Evolutionary conservation across 768 basidiomycete genomes (phyloP), one percentile per base, ranked within the genome.

Genomic region (Leccinum boreale): DNA sequence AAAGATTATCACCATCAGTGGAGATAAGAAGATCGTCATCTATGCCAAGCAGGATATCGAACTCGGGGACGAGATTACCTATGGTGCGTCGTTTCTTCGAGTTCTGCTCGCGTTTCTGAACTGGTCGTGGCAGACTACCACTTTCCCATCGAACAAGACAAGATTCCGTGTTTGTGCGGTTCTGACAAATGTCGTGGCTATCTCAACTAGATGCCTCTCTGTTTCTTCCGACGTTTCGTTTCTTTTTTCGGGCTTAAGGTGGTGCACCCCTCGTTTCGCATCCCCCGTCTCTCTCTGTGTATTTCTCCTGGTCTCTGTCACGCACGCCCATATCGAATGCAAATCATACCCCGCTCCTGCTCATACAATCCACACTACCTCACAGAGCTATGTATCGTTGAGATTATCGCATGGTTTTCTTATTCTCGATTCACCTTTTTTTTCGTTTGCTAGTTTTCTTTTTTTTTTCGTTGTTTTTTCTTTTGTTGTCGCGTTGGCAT

Each of bases 71-170:
- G 97, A 99, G 77, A 96, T 98, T 68, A 97, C 95, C 53, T 96
- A 97, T 76, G 92, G 91, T 92, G 64, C 56, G 87, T 77, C n/a
- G 8, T 19, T 3, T n/a, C 6, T 44, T 49, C 24, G 29, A 26
- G 4, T 23, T 35, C 46, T 12, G 19, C 31, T 35, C 53, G 4
- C 23, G 3, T 3, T 47, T 39, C 29, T 58, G 24, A 31, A 47
- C 35, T 36, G 29, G 57, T 14, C 35, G 1, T 19, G 5, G 7
- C 68, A 94, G 94, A 99, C 78, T 99, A 99, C 76, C 95, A 98
- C 75, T 99, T 99, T 79, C 96, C 97, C 46, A 90, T 97, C 70
- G 97, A 99, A 77, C 92, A 97, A 74, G 94, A 95, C 78, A 95
- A 96, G 79, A 94, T 95, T 66, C 90, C 90, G 56, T 94, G 93